A percentile compares a stretch with the other conserved stretches of the same genome.
phyloP scores from a whole-genome alignment of 2,329 filamentous ascomycete species.

The Bipolaris cookei region DNA sequence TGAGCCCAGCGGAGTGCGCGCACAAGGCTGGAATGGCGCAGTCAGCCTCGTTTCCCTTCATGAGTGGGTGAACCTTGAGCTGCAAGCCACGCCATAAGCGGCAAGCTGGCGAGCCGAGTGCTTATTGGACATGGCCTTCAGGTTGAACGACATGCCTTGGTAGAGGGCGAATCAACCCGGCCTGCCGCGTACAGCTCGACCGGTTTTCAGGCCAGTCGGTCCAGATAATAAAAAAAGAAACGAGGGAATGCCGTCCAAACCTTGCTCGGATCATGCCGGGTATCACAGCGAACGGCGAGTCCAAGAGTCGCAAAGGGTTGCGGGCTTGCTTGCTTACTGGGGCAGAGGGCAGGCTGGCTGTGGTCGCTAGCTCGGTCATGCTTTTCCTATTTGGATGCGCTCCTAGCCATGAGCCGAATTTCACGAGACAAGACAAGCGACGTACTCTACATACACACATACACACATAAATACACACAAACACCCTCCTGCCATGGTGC shows the following conservation, averaged over 20 bases:
- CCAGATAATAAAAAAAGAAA: conserved; percentile 43
- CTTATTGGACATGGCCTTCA: conserved; percentile 44
- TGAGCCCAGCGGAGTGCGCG: conserved; percentile 36
- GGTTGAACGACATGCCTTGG: conserved; percentile 34
- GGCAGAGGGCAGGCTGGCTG: conserved; percentile 22
- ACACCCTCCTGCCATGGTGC: no score
- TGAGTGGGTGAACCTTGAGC: conserved; percentile 43
- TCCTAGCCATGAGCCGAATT: conserved; percentile 17
- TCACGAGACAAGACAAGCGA: not conserved
- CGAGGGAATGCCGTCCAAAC: conserved; percentile 35
- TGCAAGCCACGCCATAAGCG: conserved; percentile 47
- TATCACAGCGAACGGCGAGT: conserved; percentile 25
- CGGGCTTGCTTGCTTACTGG: conserved; percentile 16
- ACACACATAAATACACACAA: no score
- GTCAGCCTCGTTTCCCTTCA: conserved; percentile 49
- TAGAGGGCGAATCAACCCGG: conserved; percentile 38
- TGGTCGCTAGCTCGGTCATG: conserved; percentile 34
- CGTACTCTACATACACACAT: no score
- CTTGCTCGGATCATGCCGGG: conserved; percentile 43
- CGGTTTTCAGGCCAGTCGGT: conserved; percentile 33
- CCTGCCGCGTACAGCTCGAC: conserved; percentile 30
- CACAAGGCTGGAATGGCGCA: conserved; percentile 47
- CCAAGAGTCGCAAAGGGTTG: conserved; percentile 30
- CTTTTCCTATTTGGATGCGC: conserved; percentile 29
- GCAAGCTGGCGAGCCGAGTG: conserved; percentile 45